Percentiles rank a stretch among this genome's conserved stretches.
Evolutionary conservation across 2,329 filamentous ascomycete genomes (phyloP).

Genomic region (Aspergillus persii): DNA sequence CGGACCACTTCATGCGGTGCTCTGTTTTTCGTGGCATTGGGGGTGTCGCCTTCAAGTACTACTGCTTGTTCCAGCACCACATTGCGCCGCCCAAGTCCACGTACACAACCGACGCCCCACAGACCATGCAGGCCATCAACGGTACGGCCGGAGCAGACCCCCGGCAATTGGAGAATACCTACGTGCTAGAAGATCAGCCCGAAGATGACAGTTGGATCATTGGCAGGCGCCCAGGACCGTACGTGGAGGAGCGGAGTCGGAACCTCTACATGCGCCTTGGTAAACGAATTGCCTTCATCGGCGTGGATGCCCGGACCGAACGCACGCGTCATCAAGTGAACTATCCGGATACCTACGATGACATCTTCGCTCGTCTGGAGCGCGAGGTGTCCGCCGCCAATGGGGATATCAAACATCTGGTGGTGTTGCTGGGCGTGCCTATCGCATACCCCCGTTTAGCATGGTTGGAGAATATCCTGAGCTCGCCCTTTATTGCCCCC

Average conservation of each 20-base stretch:
- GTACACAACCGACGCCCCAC: conserved; percentile 71
- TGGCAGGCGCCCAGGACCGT: conserved; percentile 68
- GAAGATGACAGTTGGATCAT: conserved; percentile 75
- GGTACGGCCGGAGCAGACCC: conserved; percentile 60
- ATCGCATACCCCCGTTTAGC: conserved; percentile 73
- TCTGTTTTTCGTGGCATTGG: conserved; percentile 65
- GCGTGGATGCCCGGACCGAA: conserved; percentile 63
- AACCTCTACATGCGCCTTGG: conserved; percentile 64
- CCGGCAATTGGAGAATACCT: conserved; percentile 71
- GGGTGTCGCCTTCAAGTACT: conserved; percentile 59
- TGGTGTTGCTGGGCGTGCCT: conserved; percentile 67
- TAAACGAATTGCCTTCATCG: conserved; percentile 62
- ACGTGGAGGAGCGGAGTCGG: conserved; percentile 61
- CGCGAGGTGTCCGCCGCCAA: conserved; percentile 51
- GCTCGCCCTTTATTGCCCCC: conserved; percentile 80
- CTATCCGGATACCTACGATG: conserved; percentile 65
- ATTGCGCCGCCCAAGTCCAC: conserved; percentile 80
- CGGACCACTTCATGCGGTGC: conserved; percentile 65
- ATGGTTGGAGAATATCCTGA: conserved; percentile 93
- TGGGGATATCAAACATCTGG: conserved; percentile 60
- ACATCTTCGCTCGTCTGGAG: conserved; percentile 58
- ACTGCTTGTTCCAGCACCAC: conserved; percentile 70
- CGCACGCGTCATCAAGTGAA: conserved; percentile 92
- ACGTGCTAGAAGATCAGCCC: conserved; percentile 59
- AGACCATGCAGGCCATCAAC: conserved; percentile 51